These are phyloP conservation scores for Scutellaria galericulata DNA, from an alignment of 257 asterid genomes.

Conservation along the genomic window DNA sequence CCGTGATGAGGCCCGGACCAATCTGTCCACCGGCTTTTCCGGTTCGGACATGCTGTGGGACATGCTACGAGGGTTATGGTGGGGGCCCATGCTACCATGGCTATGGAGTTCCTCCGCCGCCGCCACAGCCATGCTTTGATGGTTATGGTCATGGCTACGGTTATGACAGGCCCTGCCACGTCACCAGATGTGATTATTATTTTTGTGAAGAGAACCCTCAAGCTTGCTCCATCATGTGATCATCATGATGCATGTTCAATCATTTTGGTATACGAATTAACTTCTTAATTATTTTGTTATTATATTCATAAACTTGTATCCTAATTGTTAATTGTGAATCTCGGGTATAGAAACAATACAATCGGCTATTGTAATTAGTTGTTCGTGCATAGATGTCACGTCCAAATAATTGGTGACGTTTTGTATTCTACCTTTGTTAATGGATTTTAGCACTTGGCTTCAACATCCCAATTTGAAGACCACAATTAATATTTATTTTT, in stretches of 20 bases:
- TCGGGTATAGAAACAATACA: not conserved
- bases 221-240: conserved; percentile 61
- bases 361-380: not conserved
- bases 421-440: not conserved
- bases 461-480: not conserved
- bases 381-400: not conserved
- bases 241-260: not conserved
- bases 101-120: conserved; percentile 52
- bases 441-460: not conserved
- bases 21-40: conserved; percentile 38
- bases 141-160: conserved; percentile 39
- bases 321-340: not conserved
- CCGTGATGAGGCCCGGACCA: not conserved
- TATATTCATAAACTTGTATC: not conserved
- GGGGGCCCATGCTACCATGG: conserved; percentile 64
- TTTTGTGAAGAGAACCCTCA: conserved; percentile 59
- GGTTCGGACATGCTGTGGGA: conserved; percentile 45
- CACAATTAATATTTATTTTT: not conserved
- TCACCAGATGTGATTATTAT: conserved; percentile 48
- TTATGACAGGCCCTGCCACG: conserved; percentile 40
- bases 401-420: conserved; percentile 12
- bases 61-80: conserved; percentile 48
- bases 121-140: conserved; percentile 53
- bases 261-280: not conserved
- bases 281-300: not conserved